Base-by-base conservation (phyloP, 1,284 basidiomycete genomes). In the Tilletia indica region DNA sequence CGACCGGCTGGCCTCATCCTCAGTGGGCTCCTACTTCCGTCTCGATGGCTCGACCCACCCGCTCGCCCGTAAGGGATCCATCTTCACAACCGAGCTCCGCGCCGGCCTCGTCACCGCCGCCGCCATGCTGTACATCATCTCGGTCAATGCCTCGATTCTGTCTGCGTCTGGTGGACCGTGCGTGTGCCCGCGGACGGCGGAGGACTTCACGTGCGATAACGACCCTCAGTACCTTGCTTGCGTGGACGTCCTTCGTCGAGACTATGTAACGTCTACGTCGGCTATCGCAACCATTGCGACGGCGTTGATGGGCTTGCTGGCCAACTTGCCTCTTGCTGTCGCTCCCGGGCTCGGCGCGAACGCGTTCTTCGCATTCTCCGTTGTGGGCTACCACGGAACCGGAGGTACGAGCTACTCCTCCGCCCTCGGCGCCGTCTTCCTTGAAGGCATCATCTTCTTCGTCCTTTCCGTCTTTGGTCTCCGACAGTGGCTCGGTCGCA, bases 331-430 rank as follows among this genome's bases (percentile, higher is more conserved):
- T 0, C 89, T 95, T 25, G 92, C 91, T 72, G 82, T 87, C 34
- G 86, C 86, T 11, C 86, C 84, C n/a, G 85, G 84, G 71, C 77
- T 83, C 51, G 79, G 80, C 78, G 86, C 93, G 51, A 94, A 94
- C 83, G 92, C 92, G 36, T 94, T 94, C 90, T 94, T 95, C 84
- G 88, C 93, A 21, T 94, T 92, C 85, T 93, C 92, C 21, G 89
- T 94, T 56, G 93, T 94, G 61, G 93, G 93, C 8, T 90, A 89
- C 85, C 90, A 93, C 77, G 92, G 92, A 9, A 83, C 88, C 31
- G 93, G 93, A 25, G 87, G 89, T 67, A 90, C 93, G 77, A 87
- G 89, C 2, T 95, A 93, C 83, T 87, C 88, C 25, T 90, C 94
- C 85, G 93, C 93, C 0, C 87, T 94, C n/a, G 90, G 91, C 16